phyloP scores from a whole-genome alignment of 2,329 filamentous ascomycete genomes.

The Alternaria solani region DNA sequence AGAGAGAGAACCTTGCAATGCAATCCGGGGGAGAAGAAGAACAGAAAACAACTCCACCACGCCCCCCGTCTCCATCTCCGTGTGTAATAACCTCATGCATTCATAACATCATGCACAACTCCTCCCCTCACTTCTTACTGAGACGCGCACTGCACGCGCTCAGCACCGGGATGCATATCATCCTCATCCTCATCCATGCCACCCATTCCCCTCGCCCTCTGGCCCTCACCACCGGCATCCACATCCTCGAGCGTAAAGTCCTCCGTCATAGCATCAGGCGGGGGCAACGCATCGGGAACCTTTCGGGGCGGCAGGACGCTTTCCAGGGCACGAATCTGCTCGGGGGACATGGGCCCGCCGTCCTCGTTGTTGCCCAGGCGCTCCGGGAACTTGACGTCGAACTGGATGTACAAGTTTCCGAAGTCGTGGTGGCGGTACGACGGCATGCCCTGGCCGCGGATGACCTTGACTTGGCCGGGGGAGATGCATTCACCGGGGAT shows the following conservation, averaged over 20 bases:
- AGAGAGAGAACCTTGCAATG: not conserved
- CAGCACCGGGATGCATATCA: constrained; percentile 67
- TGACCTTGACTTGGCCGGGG: constrained; percentile 89
- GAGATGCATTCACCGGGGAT: constrained; percentile 93
- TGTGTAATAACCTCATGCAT: not conserved
- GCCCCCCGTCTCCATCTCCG: not conserved
- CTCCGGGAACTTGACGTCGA: constrained; percentile 94
- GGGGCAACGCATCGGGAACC: constrained; percentile 70
- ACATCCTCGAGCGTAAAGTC: constrained; percentile 86
- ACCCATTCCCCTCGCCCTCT: constrained; percentile 72
- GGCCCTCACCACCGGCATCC: constrained; percentile 70
- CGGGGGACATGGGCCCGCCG: constrained; percentile 61
- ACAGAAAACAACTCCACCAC: not conserved
- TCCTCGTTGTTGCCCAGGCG: constrained; percentile 55
- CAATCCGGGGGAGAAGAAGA: not conserved
- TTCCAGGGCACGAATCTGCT: constrained; percentile 81
- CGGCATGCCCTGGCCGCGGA: constrained; percentile 97
- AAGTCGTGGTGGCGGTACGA: constrained; percentile 93
- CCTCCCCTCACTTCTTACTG: constrained; percentile 68
- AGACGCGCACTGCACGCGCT: constrained; percentile 86
- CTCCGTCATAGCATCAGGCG: constrained; percentile 88
- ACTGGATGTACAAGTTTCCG: constrained; percentile 97
- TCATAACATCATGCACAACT: not conserved
- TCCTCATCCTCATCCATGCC: constrained; percentile 72
- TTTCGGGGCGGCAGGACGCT: constrained; percentile 79